phyloP scores from a whole-genome alignment of 148 eudicot species.

The Dianthus caryophyllus region DNA sequence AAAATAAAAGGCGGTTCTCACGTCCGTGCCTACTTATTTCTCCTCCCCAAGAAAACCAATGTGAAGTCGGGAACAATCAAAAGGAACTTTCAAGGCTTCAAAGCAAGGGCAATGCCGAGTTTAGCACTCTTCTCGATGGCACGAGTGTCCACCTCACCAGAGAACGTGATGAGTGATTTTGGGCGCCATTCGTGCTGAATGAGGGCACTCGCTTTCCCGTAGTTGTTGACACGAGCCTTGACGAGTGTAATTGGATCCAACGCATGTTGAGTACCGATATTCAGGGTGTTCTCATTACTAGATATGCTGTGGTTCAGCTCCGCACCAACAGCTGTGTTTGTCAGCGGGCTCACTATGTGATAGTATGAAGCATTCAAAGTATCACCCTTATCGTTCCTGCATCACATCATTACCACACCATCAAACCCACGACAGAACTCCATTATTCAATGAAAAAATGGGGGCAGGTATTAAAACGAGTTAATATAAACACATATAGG shows the following conservation, averaged over 20 bases:
- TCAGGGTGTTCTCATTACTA: slow-evolving; percentile 65
- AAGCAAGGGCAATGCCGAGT: slow-evolving; percentile 60
- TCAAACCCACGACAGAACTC: not conserved
- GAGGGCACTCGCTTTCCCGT: slow-evolving; percentile 66
- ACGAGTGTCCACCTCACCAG: slow-evolving; percentile 78
- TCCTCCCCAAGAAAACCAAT: slow-evolving; percentile 21
- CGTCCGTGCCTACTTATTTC: slow-evolving; percentile 27
- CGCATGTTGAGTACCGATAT: slow-evolving; percentile 61
- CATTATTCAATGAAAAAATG: not conserved
- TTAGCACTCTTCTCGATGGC: slow-evolving; percentile 81
- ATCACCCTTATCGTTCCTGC: slow-evolving; percentile 69
- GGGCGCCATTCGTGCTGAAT: slow-evolving; percentile 82
- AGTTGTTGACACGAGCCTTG: slow-evolving; percentile 63
- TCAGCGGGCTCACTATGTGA: slow-evolving; percentile 61
- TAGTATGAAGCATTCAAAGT: slow-evolving; percentile 60
- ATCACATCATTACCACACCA: slow-evolving; percentile 5
- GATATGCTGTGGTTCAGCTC: slow-evolving; percentile 70
- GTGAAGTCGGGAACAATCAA: slow-evolving; percentile 19
- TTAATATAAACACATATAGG: too few species aligned
- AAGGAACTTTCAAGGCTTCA: slow-evolving; percentile 48
- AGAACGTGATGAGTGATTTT: slow-evolving; percentile 55
- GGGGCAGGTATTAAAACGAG: not conserved
- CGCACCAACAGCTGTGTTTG: slow-evolving; percentile 72
- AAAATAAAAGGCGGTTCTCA: slow-evolving; percentile 6
- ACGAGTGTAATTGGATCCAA: slow-evolving; percentile 58